phyloP scores from a whole-genome alignment of 257 asterid genomes.

The Galeopsis tetrahit region DNA sequence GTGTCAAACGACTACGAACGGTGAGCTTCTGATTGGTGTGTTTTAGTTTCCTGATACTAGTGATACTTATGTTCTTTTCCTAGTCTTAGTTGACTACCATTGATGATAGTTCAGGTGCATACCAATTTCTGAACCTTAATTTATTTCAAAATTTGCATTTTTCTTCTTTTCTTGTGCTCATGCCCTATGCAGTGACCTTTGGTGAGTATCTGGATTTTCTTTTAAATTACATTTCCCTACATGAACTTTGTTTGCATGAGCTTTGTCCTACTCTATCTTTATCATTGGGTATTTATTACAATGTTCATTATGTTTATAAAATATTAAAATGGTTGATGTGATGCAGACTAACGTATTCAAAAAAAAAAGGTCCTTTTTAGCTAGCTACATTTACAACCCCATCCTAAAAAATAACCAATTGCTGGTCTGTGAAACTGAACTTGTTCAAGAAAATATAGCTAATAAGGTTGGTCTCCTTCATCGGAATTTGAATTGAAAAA shows the following conservation, averaged over 20 bases:
- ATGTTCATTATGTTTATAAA: not conserved
- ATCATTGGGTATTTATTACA: not conserved
- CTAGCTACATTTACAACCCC: conserved; percentile 4
- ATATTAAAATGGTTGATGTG: not conserved
- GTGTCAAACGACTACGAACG: conserved; percentile 98
- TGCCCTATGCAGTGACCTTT: conserved; percentile 15
- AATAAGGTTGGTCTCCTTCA: not conserved
- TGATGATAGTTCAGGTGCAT: conserved; percentile 27
- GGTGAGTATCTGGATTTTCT: conserved; percentile 16
- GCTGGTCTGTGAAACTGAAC: conserved; percentile 16
- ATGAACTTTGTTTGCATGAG: not conserved
- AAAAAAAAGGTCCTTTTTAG: not conserved
- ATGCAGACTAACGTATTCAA: not conserved
- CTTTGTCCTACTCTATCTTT: conserved; percentile 12
- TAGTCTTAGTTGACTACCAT: conserved; percentile 20
- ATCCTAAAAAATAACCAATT: not conserved
- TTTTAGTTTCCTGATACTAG: conserved; percentile 29
- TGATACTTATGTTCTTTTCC: conserved; percentile 1
- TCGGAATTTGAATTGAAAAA: conserved; percentile 18
- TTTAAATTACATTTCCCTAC: conserved; percentile 12
- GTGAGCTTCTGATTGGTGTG: conserved; percentile 50
- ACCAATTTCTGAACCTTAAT: conserved; percentile 22
- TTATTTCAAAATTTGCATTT: not conserved
- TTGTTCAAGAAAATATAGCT: conserved; percentile 17
- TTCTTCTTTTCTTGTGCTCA: conserved; percentile 19